Base-by-base conservation (phyloP, 1,284 basidiomycete species). In the Paramarasmius palmivorus region DNA sequence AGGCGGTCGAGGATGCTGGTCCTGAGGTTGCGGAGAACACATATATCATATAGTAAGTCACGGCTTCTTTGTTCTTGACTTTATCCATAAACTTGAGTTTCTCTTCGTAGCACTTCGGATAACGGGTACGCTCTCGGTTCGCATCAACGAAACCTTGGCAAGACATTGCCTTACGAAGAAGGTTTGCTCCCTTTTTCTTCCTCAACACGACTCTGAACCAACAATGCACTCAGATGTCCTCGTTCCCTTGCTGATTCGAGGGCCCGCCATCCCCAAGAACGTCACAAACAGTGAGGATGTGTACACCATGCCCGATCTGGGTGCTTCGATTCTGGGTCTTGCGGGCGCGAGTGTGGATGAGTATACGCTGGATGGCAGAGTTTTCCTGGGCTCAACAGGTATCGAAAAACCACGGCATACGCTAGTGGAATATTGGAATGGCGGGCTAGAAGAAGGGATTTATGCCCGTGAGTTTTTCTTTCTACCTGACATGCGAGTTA, bases 91-190 rank as follows among this genome's bases (percentile, higher is more conserved):
- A 25, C 17, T 23, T n/a, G n/a, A 15, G 14, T n/a, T 25, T n/a
- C 22, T 41, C 17, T 41, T 10, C 29, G 8, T 34, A 50, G 49
- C 41, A 42, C 34, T n/a, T 32, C 50, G 9, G 50, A 52, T 17
- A 52, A 52, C 23, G 50, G 50, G 17, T 52, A 52, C 29, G 40
- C 40, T 19, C 50, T 52, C 19, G 50, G 50, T 19, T 45, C 40
- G n/a, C 50, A 52, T 20, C 50, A 40, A 8, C 50, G 40, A 35
- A 25, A 19, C 12, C 40, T 29, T 8, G 50, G 50, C 10, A 52
- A 52, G 41, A 23, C 26, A 35, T 34, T 44, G 15, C 40, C 40
- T 22, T 52, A 42, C 40, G 39, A 52, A 52, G 50, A 52, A 52
- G 42, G 42, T 42, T 7, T 4, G 4, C 14, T 20, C 17, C 20